phyloP scores from a whole-genome alignment of 352 stramenopile species.

The Pilasporangium apinafurcum region DNA sequence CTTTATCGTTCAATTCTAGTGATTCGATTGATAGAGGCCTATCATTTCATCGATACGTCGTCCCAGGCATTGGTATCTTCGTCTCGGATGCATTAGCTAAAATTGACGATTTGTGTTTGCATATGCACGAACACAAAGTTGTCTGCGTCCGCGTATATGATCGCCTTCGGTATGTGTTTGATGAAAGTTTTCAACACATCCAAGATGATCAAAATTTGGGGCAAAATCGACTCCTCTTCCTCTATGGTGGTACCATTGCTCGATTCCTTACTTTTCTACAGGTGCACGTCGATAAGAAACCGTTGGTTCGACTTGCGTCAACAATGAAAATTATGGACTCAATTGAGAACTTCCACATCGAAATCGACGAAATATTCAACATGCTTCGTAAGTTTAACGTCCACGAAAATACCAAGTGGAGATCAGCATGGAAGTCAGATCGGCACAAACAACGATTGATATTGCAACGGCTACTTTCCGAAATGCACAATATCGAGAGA shows the following conservation, averaged over 20 bases:
- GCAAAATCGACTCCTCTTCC: conserved; percentile 25
- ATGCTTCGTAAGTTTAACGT: conserved; percentile 16
- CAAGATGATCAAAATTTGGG: conserved; percentile 21
- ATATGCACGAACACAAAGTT: conserved; percentile 16
- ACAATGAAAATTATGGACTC: conserved; percentile 5
- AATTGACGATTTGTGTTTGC: conserved; percentile 14
- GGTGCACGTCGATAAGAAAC: conserved; percentile 11
- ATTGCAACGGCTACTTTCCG: conserved; percentile 8
- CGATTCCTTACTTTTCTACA: conserved; percentile 21
- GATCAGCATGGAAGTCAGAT: conserved; percentile 9
- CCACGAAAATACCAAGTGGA: conserved; percentile 8
- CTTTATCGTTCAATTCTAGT: too few relatives aligned
- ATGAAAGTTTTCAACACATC: conserved; percentile 33
- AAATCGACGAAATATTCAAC: conserved; percentile 12
- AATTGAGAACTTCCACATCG: conserved; percentile 11
- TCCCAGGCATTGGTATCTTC: conserved; percentile 23
- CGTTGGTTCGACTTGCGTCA: conserved; percentile 7
- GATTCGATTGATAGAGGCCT: too few relatives aligned
- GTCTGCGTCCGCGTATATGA: conserved; percentile 10
- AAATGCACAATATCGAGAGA: too few relatives aligned
- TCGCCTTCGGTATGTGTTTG: conserved; percentile 18
- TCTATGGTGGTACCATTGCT: conserved; percentile 21
- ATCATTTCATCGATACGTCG: too few relatives aligned
- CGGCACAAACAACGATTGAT: conserved; percentile 3
- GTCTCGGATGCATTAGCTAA: conserved; percentile 21